Evolutionary conservation across 371 early-diverging fungal species (phyloP).

Genomic region (Dipsacomyces acuminosporus): DNA sequence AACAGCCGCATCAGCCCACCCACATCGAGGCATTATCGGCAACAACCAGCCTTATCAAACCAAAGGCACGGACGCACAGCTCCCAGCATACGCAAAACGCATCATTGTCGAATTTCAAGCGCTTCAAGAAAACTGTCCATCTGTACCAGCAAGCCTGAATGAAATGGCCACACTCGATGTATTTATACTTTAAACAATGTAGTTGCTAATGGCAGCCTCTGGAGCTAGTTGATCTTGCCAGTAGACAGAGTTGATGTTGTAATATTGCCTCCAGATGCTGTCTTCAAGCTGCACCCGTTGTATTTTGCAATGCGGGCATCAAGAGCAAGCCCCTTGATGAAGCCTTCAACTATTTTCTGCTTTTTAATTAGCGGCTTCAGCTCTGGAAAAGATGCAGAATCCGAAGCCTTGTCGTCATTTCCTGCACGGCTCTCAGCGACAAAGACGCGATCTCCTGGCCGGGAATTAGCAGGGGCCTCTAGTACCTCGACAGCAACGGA

Average conservation of each 20-base stretch:
- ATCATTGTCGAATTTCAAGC: conserved; percentile 24
- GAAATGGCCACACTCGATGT: too few relatives aligned
- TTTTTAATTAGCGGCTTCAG: conserved; percentile 9
- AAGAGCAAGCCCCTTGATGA: conserved; percentile 8
- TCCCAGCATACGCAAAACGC: not conserved
- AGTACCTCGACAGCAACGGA: conserved; percentile 12
- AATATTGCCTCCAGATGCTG: conserved; percentile 4
- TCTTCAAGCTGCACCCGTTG: conserved; percentile 2
- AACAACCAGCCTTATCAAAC: not conserved
- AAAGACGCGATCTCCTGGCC: conserved; percentile 9
- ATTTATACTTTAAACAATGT: too few relatives aligned
- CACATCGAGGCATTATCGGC: too few relatives aligned
- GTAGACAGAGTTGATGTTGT: conserved; percentile 3
- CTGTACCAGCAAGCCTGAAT: conserved; percentile 6
- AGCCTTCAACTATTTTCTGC: conserved; percentile 8
- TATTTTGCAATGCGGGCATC: conserved; percentile 11
- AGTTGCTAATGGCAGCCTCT: too few relatives aligned
- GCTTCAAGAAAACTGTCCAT: conserved; percentile 31
- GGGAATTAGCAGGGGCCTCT: conserved; percentile 10
- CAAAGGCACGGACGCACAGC: not conserved
- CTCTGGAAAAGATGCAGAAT: too few relatives aligned
- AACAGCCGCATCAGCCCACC: too few relatives aligned
- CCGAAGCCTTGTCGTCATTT: not conserved
- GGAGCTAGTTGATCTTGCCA: conserved; percentile 12
- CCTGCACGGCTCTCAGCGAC: not conserved